Conservation (phyloP, 1,284 basidiomycete genomes). For the Pseudozyma hubeiensis region DNA sequence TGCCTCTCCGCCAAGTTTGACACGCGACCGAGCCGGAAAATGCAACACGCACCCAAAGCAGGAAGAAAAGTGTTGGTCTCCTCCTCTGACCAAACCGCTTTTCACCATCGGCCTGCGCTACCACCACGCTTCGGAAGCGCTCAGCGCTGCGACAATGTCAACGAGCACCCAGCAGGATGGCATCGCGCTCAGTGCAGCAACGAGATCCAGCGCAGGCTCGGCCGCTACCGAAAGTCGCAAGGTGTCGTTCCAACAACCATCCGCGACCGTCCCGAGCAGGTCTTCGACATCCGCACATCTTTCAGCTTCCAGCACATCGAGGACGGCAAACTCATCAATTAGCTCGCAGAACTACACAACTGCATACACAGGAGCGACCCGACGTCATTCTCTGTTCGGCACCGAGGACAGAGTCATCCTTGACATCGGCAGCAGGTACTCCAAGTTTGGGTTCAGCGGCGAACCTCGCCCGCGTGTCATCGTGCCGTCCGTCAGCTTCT, state of each 20-base stretch:
- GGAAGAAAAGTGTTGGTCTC: slow-evolving; percentile 31
- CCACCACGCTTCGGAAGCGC: no score
- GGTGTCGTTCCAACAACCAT: slow-evolving; percentile 30
- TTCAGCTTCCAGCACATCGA: slow-evolving; percentile 9
- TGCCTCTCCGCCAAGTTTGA: not conserved
- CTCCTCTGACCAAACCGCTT: not conserved
- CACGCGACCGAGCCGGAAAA: slow-evolving; percentile 5
- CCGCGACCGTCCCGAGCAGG: slow-evolving; percentile 11
- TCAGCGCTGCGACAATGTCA: slow-evolving; percentile 8
- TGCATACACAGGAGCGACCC: slow-evolving; percentile 35
- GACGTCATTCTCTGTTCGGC: slow-evolving; percentile 54
- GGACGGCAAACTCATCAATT: not conserved
- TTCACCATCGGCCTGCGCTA: slow-evolving; percentile 5
- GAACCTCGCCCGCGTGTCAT: slow-evolving; percentile 61
- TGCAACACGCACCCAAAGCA: not conserved
- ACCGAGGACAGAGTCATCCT: slow-evolving; percentile 61
- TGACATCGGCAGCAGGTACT: slow-evolving; percentile 59
- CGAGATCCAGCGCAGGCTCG: slow-evolving; percentile 4
- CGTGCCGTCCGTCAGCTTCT: slow-evolving; percentile 68
- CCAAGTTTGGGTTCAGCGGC: slow-evolving; percentile 62
- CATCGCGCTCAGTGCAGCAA: not conserved
- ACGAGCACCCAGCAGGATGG: slow-evolving; percentile 6
- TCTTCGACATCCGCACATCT: slow-evolving; percentile 23
- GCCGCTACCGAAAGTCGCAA: slow-evolving; percentile 28
- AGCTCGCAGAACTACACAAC: slow-evolving; percentile 15